These are phyloP conservation scores for Cryphonectria nitschkei DNA, from an alignment of 2,329 filamentous ascomycete species.

Conservation along the genomic window DNA sequence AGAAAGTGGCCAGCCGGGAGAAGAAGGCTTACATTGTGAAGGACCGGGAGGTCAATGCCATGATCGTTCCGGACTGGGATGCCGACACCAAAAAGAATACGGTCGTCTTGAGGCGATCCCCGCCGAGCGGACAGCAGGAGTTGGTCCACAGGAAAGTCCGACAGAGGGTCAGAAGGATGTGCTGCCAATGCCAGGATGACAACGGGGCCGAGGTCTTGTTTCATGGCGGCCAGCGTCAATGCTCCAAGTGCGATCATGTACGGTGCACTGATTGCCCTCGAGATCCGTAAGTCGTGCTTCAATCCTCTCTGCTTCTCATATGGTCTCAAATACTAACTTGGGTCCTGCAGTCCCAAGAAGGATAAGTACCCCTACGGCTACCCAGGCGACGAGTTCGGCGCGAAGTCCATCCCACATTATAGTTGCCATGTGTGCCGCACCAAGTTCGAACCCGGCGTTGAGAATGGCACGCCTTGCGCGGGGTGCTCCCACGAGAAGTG, in stretches of 20 bases:
- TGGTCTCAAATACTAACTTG: conserved; percentile 26
- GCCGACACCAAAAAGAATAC: conserved; percentile 51
- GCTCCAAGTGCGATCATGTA: conserved; percentile 69
- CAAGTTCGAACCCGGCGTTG: conserved; percentile 55
- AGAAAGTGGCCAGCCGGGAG: conserved; percentile 57
- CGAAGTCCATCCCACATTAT: conserved; percentile 55
- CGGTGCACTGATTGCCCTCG: conserved; percentile 82
- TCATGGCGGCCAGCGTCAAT: conserved; percentile 60
- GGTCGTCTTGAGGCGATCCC: conserved; percentile 63
- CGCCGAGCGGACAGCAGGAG: conserved; percentile 66
- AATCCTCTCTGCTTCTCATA: neutral
- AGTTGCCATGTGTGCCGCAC: conserved; percentile 67
- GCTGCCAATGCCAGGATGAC: conserved; percentile 66
- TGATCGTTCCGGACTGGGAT: conserved; percentile 56
- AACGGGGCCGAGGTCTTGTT: conserved; percentile 57
- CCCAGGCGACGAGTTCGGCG: conserved; percentile 65
- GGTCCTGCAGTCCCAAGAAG: conserved; percentile 59
- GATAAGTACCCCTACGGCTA: conserved; percentile 72
- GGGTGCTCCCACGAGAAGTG: conserved; percentile 66
- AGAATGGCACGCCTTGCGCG: conserved; percentile 58
- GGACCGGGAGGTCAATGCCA: conserved; percentile 60
- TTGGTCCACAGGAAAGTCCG: conserved; percentile 71
- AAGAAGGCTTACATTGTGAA: conserved; percentile 54
- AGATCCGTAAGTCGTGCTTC: conserved; percentile 68
- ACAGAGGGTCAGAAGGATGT: conserved; percentile 75